Percentiles rank a stretch among this genome's conserved stretches.
These are phyloP conservation scores for Naematelia encephala DNA, from an alignment of 768 basidiomycete genomes.

Conservation along the genomic window DNA sequence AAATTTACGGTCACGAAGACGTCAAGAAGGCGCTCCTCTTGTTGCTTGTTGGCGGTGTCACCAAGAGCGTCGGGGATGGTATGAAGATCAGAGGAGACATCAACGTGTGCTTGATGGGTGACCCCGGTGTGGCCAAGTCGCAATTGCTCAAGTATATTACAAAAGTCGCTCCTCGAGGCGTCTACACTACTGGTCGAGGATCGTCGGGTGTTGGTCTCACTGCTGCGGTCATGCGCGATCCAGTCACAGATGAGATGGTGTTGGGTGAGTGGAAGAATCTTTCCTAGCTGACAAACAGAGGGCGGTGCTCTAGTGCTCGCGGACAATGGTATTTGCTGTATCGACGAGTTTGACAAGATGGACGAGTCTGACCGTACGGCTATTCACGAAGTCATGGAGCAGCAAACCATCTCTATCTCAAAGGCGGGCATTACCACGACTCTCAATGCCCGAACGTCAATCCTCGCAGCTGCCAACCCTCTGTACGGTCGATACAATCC, in stretches of 20 bases:
- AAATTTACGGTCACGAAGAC: constrained; percentile 96
- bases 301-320: constrained; percentile 98
- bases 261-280: constrained; percentile 62
- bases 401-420: constrained; percentile 59
- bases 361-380: constrained; percentile 95
- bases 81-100: constrained; percentile 99
- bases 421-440: constrained; percentile 60
- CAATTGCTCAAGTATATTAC: constrained; percentile 88
- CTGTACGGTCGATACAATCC: constrained; percentile 97
- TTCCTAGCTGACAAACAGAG: constrained; percentile 60
- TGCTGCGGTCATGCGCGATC: constrained; percentile 98
- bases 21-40: constrained; percentile 94
- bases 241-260: constrained; percentile 99
- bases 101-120: constrained; percentile 98
- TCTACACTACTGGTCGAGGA: constrained; percentile 97
- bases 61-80: constrained; percentile 90
- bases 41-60: constrained; percentile 90
- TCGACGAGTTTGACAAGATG: constrained; percentile 99
- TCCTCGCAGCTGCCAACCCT: constrained; percentile 92
- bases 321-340: constrained; percentile 99
- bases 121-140: constrained; percentile 94
- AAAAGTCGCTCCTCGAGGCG: constrained; percentile 93
- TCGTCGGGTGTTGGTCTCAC: constrained; percentile 98
- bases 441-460: constrained; percentile 57
- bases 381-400: constrained; percentile 97